Conservation (phyloP, 805 yeast species). For the Candida montana region DNA sequence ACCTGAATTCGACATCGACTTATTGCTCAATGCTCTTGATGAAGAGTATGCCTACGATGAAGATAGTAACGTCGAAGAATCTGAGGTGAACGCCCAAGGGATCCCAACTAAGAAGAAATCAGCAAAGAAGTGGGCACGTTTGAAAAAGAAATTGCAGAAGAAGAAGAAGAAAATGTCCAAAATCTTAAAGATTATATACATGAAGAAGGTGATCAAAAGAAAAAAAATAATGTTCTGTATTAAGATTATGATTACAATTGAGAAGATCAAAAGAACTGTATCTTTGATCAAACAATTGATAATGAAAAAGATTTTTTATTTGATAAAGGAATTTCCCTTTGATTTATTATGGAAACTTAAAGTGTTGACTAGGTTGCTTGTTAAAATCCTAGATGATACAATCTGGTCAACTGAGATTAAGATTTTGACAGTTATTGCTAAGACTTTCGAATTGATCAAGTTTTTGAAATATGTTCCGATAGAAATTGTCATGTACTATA, state of each 20-base stretch:
- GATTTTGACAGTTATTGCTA: constrained; percentile 13
- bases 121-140: neutral
- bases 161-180: constrained; percentile 13
- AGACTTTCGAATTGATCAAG: constrained; percentile 12
- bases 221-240: constrained; percentile 13
- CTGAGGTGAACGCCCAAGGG: neutral
- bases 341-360: constrained; percentile 19
- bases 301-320: constrained; percentile 12
- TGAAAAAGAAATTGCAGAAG: constrained; percentile 13
- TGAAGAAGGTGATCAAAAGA: constrained; percentile 15
- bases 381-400: constrained; percentile 14
- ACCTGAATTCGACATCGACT: neutral
- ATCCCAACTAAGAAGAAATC: neutral
- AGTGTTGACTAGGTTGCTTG: constrained; percentile 13
- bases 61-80: neutral
- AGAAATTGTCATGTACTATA: constrained; percentile 17
- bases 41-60: neutral
- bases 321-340: constrained; percentile 16
- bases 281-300: constrained; percentile 13
- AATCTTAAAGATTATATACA: constrained; percentile 17
- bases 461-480: constrained; percentile 12
- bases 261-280: constrained; percentile 17
- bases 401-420: constrained; percentile 20
- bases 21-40: neutral
- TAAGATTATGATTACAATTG: constrained; percentile 18